Evolutionary conservation across 2,329 filamentous ascomycete species (phyloP), one percentile per base, ranked within the genome.

Genomic region (Rutstroemia sp.): DNA sequence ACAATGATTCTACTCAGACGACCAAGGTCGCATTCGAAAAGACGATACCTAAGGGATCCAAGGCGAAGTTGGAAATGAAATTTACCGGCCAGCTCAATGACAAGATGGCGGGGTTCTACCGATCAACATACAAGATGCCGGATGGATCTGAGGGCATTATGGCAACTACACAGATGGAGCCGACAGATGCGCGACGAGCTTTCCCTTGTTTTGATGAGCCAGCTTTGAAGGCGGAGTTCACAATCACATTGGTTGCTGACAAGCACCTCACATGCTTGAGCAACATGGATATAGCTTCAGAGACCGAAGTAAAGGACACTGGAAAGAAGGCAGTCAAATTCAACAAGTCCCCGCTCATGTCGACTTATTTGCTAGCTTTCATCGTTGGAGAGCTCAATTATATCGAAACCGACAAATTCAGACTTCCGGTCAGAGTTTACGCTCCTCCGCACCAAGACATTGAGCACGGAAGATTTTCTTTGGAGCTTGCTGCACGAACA

Each of bases 171-270:
- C 92, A 97, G 77, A 95, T 97, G 88, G 92, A 97, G 76, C 87
- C 92, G 41, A 96, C 92, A 14, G 92, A 97, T 75, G 92, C 90
- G 60, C 83, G 92, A 66, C 82, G 92, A 65, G 91, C 92, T 6
- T 95, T 97, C 75, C 92, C 92, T 45, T 96, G 92, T 75, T 96
- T 96, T 71, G 92, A 97, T 69, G 94, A 97, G 76, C 92, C 92
- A 27, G 87, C 90, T 25, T 79, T 97, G 64, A 97, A 97, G 78
- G 89, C 92, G 41, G 86, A 88, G 63, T 97, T 95, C 74, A 92
- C 89, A 30, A 84, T 96, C 61, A 96, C 92, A 0, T 79, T 97
- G 64, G 80, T 97, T 65, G 91, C 92, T 5, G 92, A 96, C 73
- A 89, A 95, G 76, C 78, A 89, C 67, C 75, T 95, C 74, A 96